Evolutionary conservation across 306 rosid genomes (phyloP).

Genomic region (Erythrophleum fordii): DNA sequence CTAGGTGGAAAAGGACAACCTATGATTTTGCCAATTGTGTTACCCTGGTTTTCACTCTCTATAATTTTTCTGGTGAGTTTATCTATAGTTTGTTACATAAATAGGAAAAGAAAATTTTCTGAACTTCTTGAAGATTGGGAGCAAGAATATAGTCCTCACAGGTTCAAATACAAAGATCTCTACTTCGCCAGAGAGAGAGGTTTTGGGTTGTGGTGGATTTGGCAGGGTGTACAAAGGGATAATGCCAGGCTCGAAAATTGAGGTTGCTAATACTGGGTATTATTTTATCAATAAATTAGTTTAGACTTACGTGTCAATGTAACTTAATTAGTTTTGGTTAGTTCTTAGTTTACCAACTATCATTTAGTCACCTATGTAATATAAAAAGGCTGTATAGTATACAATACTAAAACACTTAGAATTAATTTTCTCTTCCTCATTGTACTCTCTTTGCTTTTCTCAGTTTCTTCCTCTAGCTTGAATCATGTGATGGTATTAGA

Average conservation of each 20-base stretch:
- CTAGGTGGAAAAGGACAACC: slow-evolving; percentile 2
- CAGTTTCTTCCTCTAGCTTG: no score
- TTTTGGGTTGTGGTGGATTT: slow-evolving; percentile 74
- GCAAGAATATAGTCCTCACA: slow-evolving; percentile 59
- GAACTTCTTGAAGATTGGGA: slow-evolving; percentile 78
- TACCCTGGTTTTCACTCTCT: slow-evolving; percentile 35
- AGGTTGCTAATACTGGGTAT: no score
- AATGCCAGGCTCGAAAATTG: slow-evolving; percentile 51
- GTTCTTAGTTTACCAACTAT: no score
- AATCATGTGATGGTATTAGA: no score
- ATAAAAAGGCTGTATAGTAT: no score
- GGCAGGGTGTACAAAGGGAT: slow-evolving; percentile 71
- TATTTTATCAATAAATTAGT: no score
- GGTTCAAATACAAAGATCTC: slow-evolving; percentile 60
- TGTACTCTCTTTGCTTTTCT: no score
- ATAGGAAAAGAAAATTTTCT: slow-evolving; percentile 40
- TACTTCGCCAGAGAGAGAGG: slow-evolving; percentile 55
- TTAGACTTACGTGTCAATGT: no score
- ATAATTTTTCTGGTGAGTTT: slow-evolving; percentile 29
- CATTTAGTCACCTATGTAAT: no score
- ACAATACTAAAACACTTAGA: no score
- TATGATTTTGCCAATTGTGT: slow-evolving; percentile 19
- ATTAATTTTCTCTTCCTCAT: no score
- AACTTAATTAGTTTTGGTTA: no score
- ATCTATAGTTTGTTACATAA: slow-evolving; percentile 34